Percentiles rank a stretch among this genome's conserved stretches.
Evolutionary conservation across 768 basidiomycete species (phyloP).

Genomic region (Amanita phalloides): DNA sequence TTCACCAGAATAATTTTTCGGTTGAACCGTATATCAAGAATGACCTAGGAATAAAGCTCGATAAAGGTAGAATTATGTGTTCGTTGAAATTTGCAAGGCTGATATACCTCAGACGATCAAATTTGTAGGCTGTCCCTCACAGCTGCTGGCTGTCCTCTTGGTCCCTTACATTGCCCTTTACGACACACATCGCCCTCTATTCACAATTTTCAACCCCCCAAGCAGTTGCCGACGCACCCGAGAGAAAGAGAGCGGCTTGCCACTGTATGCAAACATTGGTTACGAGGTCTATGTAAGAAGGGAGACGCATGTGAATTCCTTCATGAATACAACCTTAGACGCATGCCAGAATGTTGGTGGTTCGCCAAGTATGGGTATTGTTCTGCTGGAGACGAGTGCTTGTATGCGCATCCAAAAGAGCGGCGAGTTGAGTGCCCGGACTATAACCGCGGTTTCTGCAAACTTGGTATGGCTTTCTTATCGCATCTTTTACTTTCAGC

Average conservation of each 20-base stretch:
- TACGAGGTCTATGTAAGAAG: slow-evolving; percentile 96
- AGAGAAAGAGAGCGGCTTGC: slow-evolving; percentile 74
- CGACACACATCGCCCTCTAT: slow-evolving; percentile 85
- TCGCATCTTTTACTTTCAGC: not conserved
- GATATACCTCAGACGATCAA: slow-evolving; percentile 60
- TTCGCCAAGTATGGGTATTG: slow-evolving; percentile 97
- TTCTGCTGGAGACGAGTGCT: slow-evolving; percentile 91
- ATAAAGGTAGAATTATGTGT: slow-evolving; percentile 58
- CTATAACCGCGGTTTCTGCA: slow-evolving; percentile 93
- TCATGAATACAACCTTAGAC: slow-evolving; percentile 95
- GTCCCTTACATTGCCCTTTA: slow-evolving; percentile 84
- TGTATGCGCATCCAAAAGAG: slow-evolving; percentile 93
- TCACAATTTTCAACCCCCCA: slow-evolving; percentile 84
- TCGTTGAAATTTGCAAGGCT: slow-evolving; percentile 1
- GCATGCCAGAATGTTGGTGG: slow-evolving; percentile 99
- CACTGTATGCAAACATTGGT: slow-evolving; percentile 98
- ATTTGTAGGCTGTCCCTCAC: slow-evolving; percentile 83
- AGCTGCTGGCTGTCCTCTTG: slow-evolving; percentile 80
- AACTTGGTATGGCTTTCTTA: slow-evolving; percentile 53
- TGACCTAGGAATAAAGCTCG: slow-evolving; percentile 78
- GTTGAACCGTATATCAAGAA: slow-evolving; percentile 75
- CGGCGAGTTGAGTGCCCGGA: slow-evolving; percentile 89
- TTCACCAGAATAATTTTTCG: slow-evolving; percentile 87
- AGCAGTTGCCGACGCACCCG: slow-evolving; percentile 72
- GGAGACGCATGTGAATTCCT: slow-evolving; percentile 97